Base-by-base conservation (phyloP, 768 basidiomycete species). In the Auriscalpium microsporum region DNA sequence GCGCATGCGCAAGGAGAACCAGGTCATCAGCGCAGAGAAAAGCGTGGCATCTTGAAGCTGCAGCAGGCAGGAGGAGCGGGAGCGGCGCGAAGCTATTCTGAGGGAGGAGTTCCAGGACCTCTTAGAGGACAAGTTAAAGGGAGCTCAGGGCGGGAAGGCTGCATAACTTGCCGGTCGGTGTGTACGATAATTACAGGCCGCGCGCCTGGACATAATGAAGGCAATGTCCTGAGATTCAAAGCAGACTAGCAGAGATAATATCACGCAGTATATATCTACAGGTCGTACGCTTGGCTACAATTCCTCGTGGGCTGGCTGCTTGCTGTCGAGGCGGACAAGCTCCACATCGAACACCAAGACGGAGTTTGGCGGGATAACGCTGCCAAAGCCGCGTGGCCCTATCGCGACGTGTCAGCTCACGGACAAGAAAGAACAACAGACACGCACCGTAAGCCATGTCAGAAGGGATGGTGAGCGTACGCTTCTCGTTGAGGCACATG, bases 1-100 rank as follows among this genome's bases (percentile, higher is more conserved):
- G 45, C 89, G 96, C 57, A 90, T 99, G 84, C 77, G 95, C 67
- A 98, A 98, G 78, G 96, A 99, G 76, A 97, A 99, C 74, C 96
- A 99, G 73, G 94, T 98, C 60, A 99, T 99, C 68, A 91, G 87
- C 64, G 94, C 95, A 1, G 96, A 98, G 72, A 99, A 78, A 98
- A 98, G 78, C 74, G 96, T 36, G 90, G 92, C 37, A 94, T 98
- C 56, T 68, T 98, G 67, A 95, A 96, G 72, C 65, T 97, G 69
- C 95, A 97, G 72, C 87, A n/a, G n/a, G n/a, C n/a, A 77, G 67
- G 95, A 97, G 69, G 96, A 99, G 73, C 82, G 88, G 69, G 84
- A 87, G 70, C 83, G 94, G 72, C 80, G 92, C 64, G 96, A 99
- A 72, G 76, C 86, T 7, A 85, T 93, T 63, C 75, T 98, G 60